A percentile compares a stretch with the other conserved stretches of the same genome.
phyloP scores from a whole-genome alignment of 2,329 filamentous ascomycete species.

The Monosporascus sp. region DNA sequence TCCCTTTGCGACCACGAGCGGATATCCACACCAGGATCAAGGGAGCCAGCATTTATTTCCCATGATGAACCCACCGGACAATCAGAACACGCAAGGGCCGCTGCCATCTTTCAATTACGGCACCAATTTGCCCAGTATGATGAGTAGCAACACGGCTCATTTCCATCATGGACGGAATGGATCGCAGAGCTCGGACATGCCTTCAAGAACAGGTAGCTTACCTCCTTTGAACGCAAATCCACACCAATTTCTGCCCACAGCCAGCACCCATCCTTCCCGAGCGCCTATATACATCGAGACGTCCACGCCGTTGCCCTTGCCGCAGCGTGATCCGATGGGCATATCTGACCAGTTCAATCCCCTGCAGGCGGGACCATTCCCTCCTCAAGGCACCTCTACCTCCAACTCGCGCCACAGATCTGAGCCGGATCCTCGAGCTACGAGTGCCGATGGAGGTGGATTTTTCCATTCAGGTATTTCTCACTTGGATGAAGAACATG shows the following conservation, averaged over 20 bases:
- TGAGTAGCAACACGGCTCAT: not conserved
- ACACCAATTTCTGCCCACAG: not conserved
- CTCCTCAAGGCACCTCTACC: not conserved
- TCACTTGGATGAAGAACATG: not conserved
- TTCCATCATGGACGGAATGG: not conserved
- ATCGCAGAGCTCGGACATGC: not conserved
- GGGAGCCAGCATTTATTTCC: not conserved
- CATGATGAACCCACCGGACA: not conserved
- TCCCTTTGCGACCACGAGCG: not conserved
- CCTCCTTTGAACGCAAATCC: not conserved
- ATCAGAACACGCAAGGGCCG: not conserved
- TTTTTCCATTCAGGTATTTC: slow-evolving; percentile 9
- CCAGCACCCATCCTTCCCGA: not conserved
- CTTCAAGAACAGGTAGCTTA: not conserved
- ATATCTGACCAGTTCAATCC: not conserved
- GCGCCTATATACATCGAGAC: not conserved
- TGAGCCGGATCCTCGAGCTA: not conserved
- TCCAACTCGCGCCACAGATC: slow-evolving; percentile 5
- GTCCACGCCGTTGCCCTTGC: not conserved
- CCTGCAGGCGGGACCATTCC: not conserved
- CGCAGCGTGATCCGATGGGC: not conserved
- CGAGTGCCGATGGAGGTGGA: slow-evolving; percentile 2
- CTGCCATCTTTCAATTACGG: not conserved
- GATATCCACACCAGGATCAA: not conserved
- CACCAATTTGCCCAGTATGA: not conserved